Conservation (phyloP, 106 monocot species). For the Allium sativum region DNA sequence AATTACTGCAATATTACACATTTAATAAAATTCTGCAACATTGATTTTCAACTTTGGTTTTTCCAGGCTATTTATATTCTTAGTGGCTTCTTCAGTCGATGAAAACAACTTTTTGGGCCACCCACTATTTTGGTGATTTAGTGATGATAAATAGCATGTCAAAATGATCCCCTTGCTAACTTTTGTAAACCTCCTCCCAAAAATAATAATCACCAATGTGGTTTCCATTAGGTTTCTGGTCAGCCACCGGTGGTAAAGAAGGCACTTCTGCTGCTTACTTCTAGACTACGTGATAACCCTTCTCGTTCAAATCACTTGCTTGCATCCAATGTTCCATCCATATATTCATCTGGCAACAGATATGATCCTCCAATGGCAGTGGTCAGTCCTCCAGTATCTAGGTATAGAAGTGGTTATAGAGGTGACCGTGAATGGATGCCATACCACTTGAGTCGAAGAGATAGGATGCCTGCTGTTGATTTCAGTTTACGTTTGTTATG, state of each 20-base stretch:
- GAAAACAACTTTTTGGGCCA: too few relatives aligned
- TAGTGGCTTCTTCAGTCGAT: too few relatives aligned
- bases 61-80: too few relatives aligned
- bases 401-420: slow-evolving; percentile 71
- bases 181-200: too few relatives aligned
- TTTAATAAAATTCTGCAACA: too few relatives aligned
- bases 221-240: slow-evolving; percentile 55
- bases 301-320: slow-evolving; percentile 80
- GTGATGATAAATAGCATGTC: too few relatives aligned
- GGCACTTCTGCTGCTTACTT: slow-evolving; percentile 67
- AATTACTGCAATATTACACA: too few relatives aligned
- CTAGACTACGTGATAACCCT: slow-evolving; percentile 83
- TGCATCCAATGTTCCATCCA: slow-evolving; percentile 24
- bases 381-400: slow-evolving; percentile 33
- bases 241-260: slow-evolving; percentile 69
- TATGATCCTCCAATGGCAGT: slow-evolving; percentile 41
- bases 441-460: slow-evolving; percentile 50
- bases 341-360: slow-evolving; percentile 26
- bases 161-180: too few relatives aligned
- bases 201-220: not conserved
- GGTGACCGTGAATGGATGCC: slow-evolving; percentile 70
- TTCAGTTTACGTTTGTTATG: slow-evolving; percentile 78
- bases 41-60: too few relatives aligned
- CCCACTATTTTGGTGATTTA: too few relatives aligned
- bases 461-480: slow-evolving; percentile 61